Percentiles rank a stretch among this genome's conserved stretches.
phyloP scores from a whole-genome alignment of 352 stramenopile species.

The Aphanomyces stellatus region DNA sequence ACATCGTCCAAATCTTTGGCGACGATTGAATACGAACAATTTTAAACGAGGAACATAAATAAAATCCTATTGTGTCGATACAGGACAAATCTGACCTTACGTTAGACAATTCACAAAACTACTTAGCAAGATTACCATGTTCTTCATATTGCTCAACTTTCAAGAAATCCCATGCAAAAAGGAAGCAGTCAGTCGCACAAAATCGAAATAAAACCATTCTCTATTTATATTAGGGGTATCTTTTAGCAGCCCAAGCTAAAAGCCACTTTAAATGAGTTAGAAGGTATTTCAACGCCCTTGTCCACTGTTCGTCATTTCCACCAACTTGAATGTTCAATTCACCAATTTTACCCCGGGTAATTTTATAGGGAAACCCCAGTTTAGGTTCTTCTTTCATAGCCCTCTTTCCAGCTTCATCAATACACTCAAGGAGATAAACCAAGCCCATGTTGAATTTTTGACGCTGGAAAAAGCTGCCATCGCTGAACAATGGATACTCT shows the following conservation, averaged over 20 bases:
- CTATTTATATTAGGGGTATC: constrained; percentile 56
- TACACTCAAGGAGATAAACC: constrained; percentile 84
- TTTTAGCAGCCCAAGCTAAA: constrained; percentile 87
- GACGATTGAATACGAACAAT: too few species aligned
- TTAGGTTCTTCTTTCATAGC: constrained; percentile 83
- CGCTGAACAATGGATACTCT: constrained; percentile 70
- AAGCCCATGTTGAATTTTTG: constrained; percentile 89
- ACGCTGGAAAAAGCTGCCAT: constrained; percentile 79
- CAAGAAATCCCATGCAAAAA: too few species aligned
- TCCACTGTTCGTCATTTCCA: constrained; percentile 88
- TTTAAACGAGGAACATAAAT: too few species aligned
- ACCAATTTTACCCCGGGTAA: constrained; percentile 85
- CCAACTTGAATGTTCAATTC: constrained; percentile 74
- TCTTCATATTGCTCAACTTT: too few species aligned
- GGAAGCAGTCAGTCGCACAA: too few species aligned
- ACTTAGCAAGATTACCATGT: too few species aligned
- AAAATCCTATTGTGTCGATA: too few species aligned
- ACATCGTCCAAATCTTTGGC: too few species aligned
- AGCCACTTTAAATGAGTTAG: constrained; percentile 91
- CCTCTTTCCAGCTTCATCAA: constrained; percentile 75
- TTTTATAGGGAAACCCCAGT: constrained; percentile 87
- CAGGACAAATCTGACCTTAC: too few species aligned
- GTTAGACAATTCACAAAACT: too few species aligned
- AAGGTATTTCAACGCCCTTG: constrained; percentile 87
- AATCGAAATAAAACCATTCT: too few species aligned